Evolutionary conservation across 2,329 filamentous ascomycete species (phyloP).

Genomic region (Ophiostoma fasciatum): DNA sequence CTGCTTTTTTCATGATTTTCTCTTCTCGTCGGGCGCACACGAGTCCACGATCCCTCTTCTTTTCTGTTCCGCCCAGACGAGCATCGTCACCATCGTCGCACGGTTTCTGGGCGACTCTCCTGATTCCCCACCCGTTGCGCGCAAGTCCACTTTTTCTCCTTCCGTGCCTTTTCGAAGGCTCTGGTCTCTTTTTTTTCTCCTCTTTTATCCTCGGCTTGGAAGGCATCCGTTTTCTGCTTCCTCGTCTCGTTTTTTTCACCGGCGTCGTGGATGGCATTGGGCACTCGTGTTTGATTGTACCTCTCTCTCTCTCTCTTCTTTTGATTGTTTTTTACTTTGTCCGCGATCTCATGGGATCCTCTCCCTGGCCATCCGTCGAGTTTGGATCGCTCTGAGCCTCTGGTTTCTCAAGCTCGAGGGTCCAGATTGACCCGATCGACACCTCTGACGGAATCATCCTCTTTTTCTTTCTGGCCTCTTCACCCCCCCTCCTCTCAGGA

Average conservation of each 20-base stretch:
- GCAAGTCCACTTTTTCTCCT: slow-evolving; percentile 7
- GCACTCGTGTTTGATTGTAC: too few relatives aligned
- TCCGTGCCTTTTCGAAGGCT: slow-evolving; percentile 1
- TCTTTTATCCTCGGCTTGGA: too few relatives aligned
- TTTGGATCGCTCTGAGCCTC: slow-evolving; percentile 9
- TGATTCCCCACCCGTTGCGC: neutral
- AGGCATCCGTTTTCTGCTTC: too few relatives aligned
- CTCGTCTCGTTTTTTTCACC: too few relatives aligned
- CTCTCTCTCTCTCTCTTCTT: neutral
- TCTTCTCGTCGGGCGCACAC: too few relatives aligned
- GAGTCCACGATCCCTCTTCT: too few relatives aligned
- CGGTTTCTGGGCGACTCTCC: slow-evolving; percentile 1
- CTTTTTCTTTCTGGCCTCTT: neutral
- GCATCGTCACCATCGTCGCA: too few relatives aligned
- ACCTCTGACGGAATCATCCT: neutral
- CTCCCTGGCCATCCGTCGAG: neutral
- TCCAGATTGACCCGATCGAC: neutral
- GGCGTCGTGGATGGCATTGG: too few relatives aligned
- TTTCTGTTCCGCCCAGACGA: too few relatives aligned
- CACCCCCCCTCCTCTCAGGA: slow-evolving; percentile 15
- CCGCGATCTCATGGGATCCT: neutral
- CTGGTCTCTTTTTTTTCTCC: neutral
- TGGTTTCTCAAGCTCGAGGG: slow-evolving; percentile 9
- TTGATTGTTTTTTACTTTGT: neutral
- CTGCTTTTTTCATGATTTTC: too few relatives aligned